Conservation (phyloP, 2,329 filamentous ascomycete species). For the Plectosphaerella sp. region DNA sequence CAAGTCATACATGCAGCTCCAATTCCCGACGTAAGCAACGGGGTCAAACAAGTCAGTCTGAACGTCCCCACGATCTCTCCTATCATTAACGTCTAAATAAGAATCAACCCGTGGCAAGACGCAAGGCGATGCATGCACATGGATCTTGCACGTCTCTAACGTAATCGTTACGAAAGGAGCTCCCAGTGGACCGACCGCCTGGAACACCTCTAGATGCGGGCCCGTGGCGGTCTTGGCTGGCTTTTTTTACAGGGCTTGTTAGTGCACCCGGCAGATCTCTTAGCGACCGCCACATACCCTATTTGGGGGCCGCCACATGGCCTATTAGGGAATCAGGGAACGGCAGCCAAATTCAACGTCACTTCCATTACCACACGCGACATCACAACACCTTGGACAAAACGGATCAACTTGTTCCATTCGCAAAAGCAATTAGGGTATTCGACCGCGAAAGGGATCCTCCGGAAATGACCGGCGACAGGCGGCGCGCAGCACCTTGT, state of each 20-base stretch:
- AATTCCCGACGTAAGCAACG: too few species aligned
- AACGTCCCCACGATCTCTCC: neutral
- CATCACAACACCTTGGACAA: neutral
- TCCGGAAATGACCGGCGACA: neutral
- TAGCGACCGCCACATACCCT: neutral
- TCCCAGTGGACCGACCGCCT: too few species aligned
- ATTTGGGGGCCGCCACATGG: neutral
- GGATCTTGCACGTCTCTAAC: neutral
- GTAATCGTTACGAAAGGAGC: neutral
- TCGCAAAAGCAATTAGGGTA: neutral
- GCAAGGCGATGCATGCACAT: neutral
- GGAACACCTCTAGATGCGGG: neutral
- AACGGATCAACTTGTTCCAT: neutral
- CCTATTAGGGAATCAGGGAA: neutral
- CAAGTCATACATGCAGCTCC: too few species aligned
- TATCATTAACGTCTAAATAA: neutral
- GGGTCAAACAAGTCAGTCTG: too few species aligned
- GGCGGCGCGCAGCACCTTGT: neutral
- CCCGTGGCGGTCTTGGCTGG: neutral
- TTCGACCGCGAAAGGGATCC: neutral
- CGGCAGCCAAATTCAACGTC: neutral
- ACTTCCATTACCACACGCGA: neutral
- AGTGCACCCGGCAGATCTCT: neutral
- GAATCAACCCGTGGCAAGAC: neutral
- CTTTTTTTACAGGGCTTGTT: neutral